Evolutionary conservation across 805 yeast species (phyloP).

Genomic region (Metschnikowia drakensbergensis): DNA sequence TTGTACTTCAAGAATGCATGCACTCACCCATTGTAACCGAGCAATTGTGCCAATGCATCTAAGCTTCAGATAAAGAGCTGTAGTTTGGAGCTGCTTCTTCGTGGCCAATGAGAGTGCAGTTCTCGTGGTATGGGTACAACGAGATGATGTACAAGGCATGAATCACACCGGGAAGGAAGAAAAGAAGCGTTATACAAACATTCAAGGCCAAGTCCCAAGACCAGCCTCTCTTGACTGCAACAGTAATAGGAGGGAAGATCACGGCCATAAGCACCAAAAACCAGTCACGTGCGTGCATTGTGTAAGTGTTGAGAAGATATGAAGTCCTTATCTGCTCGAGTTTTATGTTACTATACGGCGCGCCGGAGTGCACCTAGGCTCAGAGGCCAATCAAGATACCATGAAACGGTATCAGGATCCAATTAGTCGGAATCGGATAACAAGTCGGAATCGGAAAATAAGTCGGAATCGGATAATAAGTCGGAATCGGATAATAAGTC

Average conservation of each 20-base stretch:
- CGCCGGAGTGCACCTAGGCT: background rate
- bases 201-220: constrained; percentile 69
- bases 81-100: constrained; percentile 4
- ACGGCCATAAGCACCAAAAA: constrained; percentile 65
- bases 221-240: constrained; percentile 62
- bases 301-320: background rate
- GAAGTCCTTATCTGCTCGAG: constrained; percentile 2
- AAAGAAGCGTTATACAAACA: constrained; percentile 64
- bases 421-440: no score
- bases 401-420: background rate
- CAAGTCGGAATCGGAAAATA: no score
- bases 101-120: constrained; percentile 17
- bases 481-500: no score
- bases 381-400: background rate
- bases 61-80: constrained; percentile 7
- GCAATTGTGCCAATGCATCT: background rate
- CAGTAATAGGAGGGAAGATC: constrained; percentile 75
- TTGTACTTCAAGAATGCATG: no score
- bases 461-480: no score
- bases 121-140: constrained; percentile 52
- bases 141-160: constrained; percentile 79
- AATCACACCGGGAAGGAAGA: constrained; percentile 72
- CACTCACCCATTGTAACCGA: background rate
- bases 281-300: constrained; percentile 51
- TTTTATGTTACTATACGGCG: background rate